These are phyloP conservation scores for Aegilops umbellulata DNA, from an alignment of 176 grass and related monocot species.

Conservation along the genomic window DNA sequence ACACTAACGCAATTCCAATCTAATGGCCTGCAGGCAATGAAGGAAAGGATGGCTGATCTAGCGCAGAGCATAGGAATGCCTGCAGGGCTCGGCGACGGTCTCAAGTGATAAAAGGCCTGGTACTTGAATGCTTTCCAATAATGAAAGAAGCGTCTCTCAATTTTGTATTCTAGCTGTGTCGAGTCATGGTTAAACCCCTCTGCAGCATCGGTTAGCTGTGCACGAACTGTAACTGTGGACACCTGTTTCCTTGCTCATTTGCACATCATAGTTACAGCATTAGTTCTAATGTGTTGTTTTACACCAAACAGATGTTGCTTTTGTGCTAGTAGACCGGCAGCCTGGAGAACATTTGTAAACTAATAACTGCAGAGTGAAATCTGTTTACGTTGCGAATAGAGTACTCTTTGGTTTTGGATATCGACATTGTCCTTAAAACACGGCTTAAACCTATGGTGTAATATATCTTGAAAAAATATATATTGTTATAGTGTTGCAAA, in stretches of 20 bases:
- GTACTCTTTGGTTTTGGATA: background rate
- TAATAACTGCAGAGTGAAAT: constrained; percentile 2
- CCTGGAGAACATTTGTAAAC: background rate
- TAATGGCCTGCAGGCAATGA: constrained; percentile 71
- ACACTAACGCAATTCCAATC: background rate
- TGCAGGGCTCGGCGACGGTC: constrained; percentile 55
- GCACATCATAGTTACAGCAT: background rate
- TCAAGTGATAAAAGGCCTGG: constrained; percentile 41
- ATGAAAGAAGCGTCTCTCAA: constrained; percentile 25
- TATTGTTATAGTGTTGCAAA: background rate
- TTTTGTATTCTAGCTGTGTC: constrained; percentile 60
- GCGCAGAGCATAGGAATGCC: constrained; percentile 97
- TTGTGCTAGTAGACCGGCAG: background rate
- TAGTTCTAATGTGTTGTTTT: constrained; percentile 6
- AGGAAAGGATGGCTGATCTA: constrained; percentile 96
- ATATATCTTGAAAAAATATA: background rate
- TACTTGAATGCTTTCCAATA: constrained; percentile 26
- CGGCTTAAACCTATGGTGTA: background rate
- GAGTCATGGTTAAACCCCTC: constrained; percentile 10
- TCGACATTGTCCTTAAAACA: background rate
- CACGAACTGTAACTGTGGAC: background rate
- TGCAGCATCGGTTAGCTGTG: constrained; percentile 1
- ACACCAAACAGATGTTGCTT: background rate
- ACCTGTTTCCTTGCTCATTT: constrained; percentile 2
- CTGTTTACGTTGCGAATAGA: background rate